Base-by-base conservation (phyloP, 768 basidiomycete genomes). In the Coprinopsis cinerea region DNA sequence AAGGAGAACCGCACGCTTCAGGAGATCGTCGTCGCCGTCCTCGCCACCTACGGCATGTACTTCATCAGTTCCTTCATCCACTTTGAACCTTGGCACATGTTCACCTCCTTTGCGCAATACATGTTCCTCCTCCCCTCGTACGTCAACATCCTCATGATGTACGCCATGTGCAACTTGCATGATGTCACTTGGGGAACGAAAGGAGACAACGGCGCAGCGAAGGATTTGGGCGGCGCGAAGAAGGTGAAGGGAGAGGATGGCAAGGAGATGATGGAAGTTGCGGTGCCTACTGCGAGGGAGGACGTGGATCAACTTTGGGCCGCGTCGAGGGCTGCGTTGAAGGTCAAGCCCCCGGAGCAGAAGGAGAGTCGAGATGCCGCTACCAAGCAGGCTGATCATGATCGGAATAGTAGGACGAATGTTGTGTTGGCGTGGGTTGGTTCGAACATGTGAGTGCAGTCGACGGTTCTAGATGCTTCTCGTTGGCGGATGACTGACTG, bases 21-120 rank as follows among this genome's bases (percentile, higher is more conserved):
- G 53, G 85, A 93, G 57, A 93, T 96, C 61, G 80, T 88, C 36
- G 82, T 89, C 51, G 90, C 87, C 44, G 71, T 94, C 50, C 68
- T 81, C 55, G 77, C 83, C 59, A 83, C 92, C 51, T 85, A 88
- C 69, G 77, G 86, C 64, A 75, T 92, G 54, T 98, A 92, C 75
- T 76, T 96, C 60, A 67, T 95, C 59, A 78, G 85, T 52, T 91
- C 88, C 6, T 68, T 95, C 65, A 82, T 98, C 69, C 90, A 94
- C 58, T 67, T 92, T 30, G 94, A 98, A 63, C 94, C 93, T 0
- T 95, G 92, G 92, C 94, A 97, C 75, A 88, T 97, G 81, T 78
- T 97, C 67, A 95, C 94, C 11, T 90, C 84, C 49, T 92, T 94
- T 74, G 60, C 82, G 41, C 88, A 94, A 64, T 98, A 95, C 68